Base-by-base conservation (phyloP, 2,329 filamentous ascomycete species). In the Rhynchosporium graminicola region DNA sequence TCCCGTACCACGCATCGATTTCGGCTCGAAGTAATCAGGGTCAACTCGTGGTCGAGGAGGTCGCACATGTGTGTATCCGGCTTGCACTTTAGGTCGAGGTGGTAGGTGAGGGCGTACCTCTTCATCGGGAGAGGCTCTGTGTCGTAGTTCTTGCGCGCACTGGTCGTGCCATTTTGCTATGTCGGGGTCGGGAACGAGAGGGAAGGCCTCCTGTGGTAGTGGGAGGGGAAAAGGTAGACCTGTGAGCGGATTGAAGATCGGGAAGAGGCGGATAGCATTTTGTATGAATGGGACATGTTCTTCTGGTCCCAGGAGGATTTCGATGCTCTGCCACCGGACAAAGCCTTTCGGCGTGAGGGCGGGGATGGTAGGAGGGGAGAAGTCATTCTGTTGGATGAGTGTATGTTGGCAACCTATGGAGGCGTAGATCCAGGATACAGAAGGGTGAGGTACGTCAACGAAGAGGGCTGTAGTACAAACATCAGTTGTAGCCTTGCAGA, bases 361-460 rank as follows among this genome's bases (percentile, higher is more conserved):
- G 0, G 95, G 95, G 47, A 97, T 83, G 0, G 84, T 87, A 0
- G 94, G 95, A 0, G 87, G 80, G 3, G 83, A 83, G 74, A 90
- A 97, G 66, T 91, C 85, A 45, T 86, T 83, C 54, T 76, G 85
- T 85, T 0, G 91, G 91, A 69, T 96, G 90, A 98, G 82, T 56
- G 87, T 87, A 77, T 98, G 94, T 70, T 92, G 90, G 74, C 94
- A 97, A 69, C 94, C 95, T 57, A 96, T 85, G 7, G 90, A 90
- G 72, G 92, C 90, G 82, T 96, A 98, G 67, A 97, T 95, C 77
- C 92, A 96, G 33, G 93, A 95, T 66, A 99, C 87, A 48, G 89
- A 88, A 43, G 86, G 79, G 64, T 87, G 79, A 26, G 89, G 87
- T 40, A 89, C 91, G 3, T 88, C 82, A 47, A 94, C 80, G 75